Conservation (phyloP, 495 filamentous ascomycete species). For the Neurospora hispaniola region DNA sequence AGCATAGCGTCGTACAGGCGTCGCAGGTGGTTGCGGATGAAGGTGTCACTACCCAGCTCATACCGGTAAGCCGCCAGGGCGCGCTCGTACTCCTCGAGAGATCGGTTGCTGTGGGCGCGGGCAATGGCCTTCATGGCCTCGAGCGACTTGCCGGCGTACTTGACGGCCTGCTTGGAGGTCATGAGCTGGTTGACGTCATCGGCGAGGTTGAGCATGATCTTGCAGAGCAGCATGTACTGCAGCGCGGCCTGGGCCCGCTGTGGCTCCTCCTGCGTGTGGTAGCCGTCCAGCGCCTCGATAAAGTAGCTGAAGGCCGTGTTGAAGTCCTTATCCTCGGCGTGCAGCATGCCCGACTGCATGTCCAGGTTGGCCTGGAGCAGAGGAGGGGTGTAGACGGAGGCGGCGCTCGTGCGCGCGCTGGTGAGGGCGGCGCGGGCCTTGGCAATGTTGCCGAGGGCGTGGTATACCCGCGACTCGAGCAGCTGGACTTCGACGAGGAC, state of each 20-base stretch:
- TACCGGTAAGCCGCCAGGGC: conserved; percentile 80
- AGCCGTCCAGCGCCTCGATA: conserved; percentile 95
- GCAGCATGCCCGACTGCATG: conserved; percentile 98
- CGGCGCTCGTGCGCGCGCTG: conserved; percentile 84
- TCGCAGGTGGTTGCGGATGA: conserved; percentile 90
- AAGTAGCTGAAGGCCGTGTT: conserved; percentile 98
- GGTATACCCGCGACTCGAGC: conserved; percentile 91
- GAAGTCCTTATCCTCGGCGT: conserved; percentile 98
- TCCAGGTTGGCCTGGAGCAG: conserved; percentile 91
- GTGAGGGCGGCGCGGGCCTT: conserved; percentile 95
- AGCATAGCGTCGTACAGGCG: conserved; percentile 96
- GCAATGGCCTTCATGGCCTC: conserved; percentile 99
- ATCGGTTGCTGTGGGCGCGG: conserved; percentile 85
- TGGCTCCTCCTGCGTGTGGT: conserved; percentile 82
- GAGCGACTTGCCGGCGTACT: conserved; percentile 86
- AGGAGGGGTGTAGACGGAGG: conserved; percentile 93
- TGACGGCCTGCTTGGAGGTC: conserved; percentile 87
- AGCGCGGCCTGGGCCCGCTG: conserved; percentile 79
- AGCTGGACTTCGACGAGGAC: conserved; percentile 98
- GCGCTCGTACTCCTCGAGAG: conserved; percentile 90
- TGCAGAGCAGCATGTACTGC: conserved; percentile 99
- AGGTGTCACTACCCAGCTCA: conserved; percentile 83
- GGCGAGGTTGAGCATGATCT: conserved; percentile 96
- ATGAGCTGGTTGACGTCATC: conserved; percentile 92
- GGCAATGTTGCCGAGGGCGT: conserved; percentile 90